phyloP scores from a whole-genome alignment of 495 filamentous ascomycete genomes.

The Schizothecium vesticola region DNA sequence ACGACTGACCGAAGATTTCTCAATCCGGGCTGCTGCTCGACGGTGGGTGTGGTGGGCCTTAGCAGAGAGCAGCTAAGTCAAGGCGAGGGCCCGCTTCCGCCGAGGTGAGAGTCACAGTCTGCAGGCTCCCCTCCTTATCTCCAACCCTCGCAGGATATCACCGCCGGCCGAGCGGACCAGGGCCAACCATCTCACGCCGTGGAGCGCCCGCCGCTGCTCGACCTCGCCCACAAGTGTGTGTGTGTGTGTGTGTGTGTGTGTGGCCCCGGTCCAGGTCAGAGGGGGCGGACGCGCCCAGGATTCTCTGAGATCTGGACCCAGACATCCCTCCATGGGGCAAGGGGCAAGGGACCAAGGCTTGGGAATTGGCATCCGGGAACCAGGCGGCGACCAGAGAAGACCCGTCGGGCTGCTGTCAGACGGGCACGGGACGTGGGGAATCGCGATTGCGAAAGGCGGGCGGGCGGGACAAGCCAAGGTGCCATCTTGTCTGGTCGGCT shows the following conservation, averaged over 20 bases:
- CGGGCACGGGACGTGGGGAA: not conserved
- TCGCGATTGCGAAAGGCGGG: not conserved
- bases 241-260: not conserved
- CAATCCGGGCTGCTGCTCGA: slow-evolving; percentile 2
- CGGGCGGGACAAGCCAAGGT: not conserved
- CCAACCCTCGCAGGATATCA: not conserved
- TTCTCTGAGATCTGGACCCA: not conserved
- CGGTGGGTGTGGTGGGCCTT: slow-evolving; percentile 7
- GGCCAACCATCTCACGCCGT: not conserved
- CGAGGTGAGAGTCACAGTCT: not conserved
- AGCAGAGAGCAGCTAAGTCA: slow-evolving; percentile 6
- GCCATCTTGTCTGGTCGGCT: not conserved
- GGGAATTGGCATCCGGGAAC: not conserved
- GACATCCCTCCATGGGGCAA: not conserved
- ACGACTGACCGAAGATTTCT: slow-evolving; percentile 16
- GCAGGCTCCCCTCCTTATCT: not conserved
- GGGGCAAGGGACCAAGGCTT: not conserved
- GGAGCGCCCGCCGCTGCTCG: not conserved
- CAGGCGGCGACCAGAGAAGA: not conserved
- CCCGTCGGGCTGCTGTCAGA: not conserved
- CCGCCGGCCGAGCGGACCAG: not conserved
- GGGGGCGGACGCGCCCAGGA: not conserved
- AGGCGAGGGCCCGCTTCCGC: not conserved
- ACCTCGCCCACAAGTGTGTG: not conserved
- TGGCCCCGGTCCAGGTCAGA: not conserved